Evolutionary conservation across 1,284 basidiomycete species (phyloP), one percentile per base, ranked within the genome.

Genomic region (Mycosarcoma maydis): DNA sequence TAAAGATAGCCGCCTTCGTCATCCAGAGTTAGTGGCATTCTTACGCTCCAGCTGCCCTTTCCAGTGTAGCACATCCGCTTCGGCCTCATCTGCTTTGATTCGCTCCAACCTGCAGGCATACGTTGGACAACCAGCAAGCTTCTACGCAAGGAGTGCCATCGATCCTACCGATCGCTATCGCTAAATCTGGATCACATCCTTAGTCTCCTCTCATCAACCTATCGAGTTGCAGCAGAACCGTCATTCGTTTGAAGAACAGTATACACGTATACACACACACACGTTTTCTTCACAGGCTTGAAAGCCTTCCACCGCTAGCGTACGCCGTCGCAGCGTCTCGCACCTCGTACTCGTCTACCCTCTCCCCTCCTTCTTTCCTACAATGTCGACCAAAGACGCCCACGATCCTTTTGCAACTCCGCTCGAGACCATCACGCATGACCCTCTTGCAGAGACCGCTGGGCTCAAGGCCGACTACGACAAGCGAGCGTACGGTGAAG

Each of bases 401-500:
- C 39, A 53, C 19, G 39, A 60, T 32, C 64, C 64, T 16, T 67
- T 67, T 20, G 37, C 45, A 0, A 67, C 64, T 22, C 64, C 64
- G 14, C 56, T 67, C 43, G 64, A 67, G 37, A 59, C 64, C n/a
- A 32, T 68, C 43, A 19, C 39, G 3, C 52, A 41, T 23, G 56
- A 59, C 11, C 52, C 56, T 19, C 46, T 54, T 22, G 22, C 46
- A 46, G 66, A 69, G 41, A 69, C 58, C 4, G 55, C 66, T n/a
- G 59, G 66, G 36, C 66, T 69, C 50, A 69, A 62, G 55, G 32
- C 60, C 9, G 61, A 69, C 49, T 75, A 60, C 38, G 70, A 56
- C 64, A 66, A 47, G 61, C 62, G 62, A 8, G 69, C 69, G 13
- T 71, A 76, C 41, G 72, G 71, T 33, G 70, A 72, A 55, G 60